These are phyloP conservation scores for Triticum monococcum DNA, from an alignment of 176 grass and related monocot genomes.

Conservation along the genomic window DNA sequence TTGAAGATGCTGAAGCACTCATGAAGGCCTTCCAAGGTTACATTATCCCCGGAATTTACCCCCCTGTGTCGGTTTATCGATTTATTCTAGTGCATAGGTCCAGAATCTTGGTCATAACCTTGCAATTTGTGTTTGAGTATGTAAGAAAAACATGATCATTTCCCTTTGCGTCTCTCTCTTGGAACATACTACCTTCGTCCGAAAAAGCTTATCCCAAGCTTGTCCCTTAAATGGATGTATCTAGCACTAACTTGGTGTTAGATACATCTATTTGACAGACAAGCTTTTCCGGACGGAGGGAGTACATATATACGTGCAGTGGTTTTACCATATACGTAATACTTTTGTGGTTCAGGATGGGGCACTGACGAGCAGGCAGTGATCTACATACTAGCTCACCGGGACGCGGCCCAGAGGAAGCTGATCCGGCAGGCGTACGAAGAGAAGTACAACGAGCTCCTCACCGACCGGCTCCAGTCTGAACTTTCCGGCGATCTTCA, in stretches of 20 bases:
- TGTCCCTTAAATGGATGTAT: too few relatives aligned
- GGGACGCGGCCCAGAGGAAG: slow-evolving; percentile 64
- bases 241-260: too few relatives aligned
- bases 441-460: slow-evolving; percentile 52
- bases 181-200: too few relatives aligned
- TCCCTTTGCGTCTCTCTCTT: background rate
- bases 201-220: too few relatives aligned
- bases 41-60: background rate
- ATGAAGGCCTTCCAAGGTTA: slow-evolving; percentile 82
- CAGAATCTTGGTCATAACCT: background rate
- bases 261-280: too few relatives aligned
- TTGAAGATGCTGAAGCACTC: slow-evolving; percentile 71
- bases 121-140: background rate
- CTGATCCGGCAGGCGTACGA: slow-evolving; percentile 65
- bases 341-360: slow-evolving; percentile 58
- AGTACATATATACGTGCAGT: too few relatives aligned
- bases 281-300: too few relatives aligned
- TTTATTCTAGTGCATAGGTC: background rate
- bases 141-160: background rate
- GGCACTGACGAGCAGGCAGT: slow-evolving; percentile 82
- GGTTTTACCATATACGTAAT: too few relatives aligned
- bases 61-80: background rate
- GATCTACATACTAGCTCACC: slow-evolving; percentile 66
- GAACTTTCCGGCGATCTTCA: slow-evolving; percentile 79
- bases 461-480: slow-evolving; percentile 64